Evolutionary conservation across 1,284 basidiomycete species (phyloP).

Genomic region (Quambalaria eucalypti): DNA sequence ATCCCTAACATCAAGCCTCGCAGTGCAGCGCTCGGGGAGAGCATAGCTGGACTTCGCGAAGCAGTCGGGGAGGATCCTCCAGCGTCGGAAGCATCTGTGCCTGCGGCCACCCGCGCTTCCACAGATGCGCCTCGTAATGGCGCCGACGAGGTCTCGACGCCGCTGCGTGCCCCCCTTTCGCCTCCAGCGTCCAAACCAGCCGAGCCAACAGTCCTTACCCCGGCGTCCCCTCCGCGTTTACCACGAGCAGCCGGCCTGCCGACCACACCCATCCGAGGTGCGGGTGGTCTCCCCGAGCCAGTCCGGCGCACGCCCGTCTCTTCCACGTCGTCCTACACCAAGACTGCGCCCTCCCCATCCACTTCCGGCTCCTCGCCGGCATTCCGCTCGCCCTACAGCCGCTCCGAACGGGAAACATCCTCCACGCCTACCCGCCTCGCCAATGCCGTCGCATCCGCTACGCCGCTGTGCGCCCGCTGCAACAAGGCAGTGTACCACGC

Average conservation of each 20-base stretch:
- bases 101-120: not conserved
- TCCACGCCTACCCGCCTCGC: not conserved
- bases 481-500: slow-evolving; percentile 27
- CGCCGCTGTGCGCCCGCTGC: slow-evolving; percentile 41
- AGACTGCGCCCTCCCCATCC: slow-evolving; percentile 3
- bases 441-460: slow-evolving; percentile 12
- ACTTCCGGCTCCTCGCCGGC: slow-evolving; percentile 5
- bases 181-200: not conserved
- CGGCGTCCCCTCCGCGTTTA: not conserved
- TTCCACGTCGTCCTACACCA: not conserved
- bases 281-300: not conserved
- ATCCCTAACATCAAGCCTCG: not conserved
- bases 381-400: slow-evolving; percentile 3
- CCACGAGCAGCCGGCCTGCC: not conserved
- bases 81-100: not conserved
- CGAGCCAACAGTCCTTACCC: too few species aligned
- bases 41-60: not conserved
- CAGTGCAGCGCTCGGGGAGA: not conserved
- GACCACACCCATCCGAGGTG: not conserved
- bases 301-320: not conserved
- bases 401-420: not conserved
- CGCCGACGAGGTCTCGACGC: too few species aligned
- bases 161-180: not conserved
- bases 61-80: too few species aligned
- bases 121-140: too few species aligned